Base-by-base conservation (phyloP, 192 early-diverging fungal genomes). In the Dimargaris cristalligena region DNA sequence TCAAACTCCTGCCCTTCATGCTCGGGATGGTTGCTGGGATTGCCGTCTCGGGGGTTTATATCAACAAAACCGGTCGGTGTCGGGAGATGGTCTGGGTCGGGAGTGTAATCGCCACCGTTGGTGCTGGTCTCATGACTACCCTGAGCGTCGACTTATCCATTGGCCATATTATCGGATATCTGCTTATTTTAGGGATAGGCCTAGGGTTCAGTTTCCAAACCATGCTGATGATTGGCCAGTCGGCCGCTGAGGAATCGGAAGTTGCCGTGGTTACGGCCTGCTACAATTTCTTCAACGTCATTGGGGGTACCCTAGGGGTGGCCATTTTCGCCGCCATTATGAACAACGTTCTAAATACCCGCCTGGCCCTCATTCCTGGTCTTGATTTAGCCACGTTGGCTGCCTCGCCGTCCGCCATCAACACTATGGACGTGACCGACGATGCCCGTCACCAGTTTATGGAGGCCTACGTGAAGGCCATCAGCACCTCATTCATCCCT, bases 1-100 rank as follows among this genome's bases (percentile, higher is more conserved):
- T 84, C 16, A 75, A 79, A 59, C 71, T 83, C 4, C 62, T 87
- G 18, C 85, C 82, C 1, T 82, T 78, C 35, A 74, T 83, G 63
- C 58, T 69, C 47, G 69, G 73, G 35, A 66, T 82, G 0, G 74
- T 79, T 44, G 48, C 74, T 14, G 74, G 76, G 3, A 78, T 81
- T 10, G 68, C 80, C 2, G 71, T 68, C 0, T 71, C 76, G 0
- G 78, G 78, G 32, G 65, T 76, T 51, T 66, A 74, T 62, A 62
- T 83, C 52, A 68, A 71, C 45, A 78, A 75, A 44, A 63, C 68
- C 18, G 81, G 80, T 18, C 60, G 69, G 11, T 73, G 72, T 66
- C 69, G 72, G 9, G 59, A 52, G 4, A 72, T 77, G 51, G 68
- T 81, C 11, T 65, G 73, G 13, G 9, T 80, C n/a, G 85, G 85